A percentile compares a stretch with the other conserved stretches of the same genome.
Conservation (phyloP, 495 filamentous ascomycete species). For the Alectoria sarmentosa region DNA sequence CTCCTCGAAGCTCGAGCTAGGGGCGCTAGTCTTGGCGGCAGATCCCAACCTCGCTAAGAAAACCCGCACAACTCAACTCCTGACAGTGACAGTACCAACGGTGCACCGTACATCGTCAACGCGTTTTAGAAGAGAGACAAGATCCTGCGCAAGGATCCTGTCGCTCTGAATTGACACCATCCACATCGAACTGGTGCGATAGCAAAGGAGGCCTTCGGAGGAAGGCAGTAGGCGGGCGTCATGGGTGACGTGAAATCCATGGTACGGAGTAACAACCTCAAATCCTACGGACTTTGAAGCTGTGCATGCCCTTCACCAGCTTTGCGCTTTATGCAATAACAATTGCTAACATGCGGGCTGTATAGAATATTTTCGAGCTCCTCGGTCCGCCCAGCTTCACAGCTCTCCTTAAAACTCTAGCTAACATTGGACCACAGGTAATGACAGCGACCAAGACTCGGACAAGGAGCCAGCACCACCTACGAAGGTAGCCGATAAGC, state of each 20-base stretch:
- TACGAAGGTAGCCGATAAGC: constrained; percentile 80
- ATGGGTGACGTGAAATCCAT: constrained; percentile 32
- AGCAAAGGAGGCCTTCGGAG: constrained; percentile 24
- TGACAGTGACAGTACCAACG: background rate
- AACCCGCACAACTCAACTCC: constrained; percentile 17
- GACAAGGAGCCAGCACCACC: constrained; percentile 69
- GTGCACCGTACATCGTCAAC: constrained; percentile 1
- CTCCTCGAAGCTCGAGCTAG: background rate
- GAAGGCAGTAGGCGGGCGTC: constrained; percentile 28
- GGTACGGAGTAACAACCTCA: constrained; percentile 17
- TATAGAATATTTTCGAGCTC: constrained; percentile 78
- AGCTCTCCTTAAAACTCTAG: constrained; percentile 21
- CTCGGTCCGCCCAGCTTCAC: constrained; percentile 58
- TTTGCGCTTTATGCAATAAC: background rate
- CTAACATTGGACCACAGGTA: constrained; percentile 48
- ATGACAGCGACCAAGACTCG: constrained; percentile 83
- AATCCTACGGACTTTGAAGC: background rate
- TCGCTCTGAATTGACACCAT: constrained; percentile 19
- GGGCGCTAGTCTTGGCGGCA: constrained; percentile 4
- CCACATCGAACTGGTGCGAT: constrained; percentile 24
- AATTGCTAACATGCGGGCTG: constrained; percentile 29
- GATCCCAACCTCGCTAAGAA: constrained; percentile 19
- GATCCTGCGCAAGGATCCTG: constrained; percentile 25
- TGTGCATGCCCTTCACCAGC: background rate
- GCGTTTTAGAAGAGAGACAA: constrained; percentile 19